Conservation (phyloP, 352 stramenopile genomes). For the Pythium vanterpoolii region DNA sequence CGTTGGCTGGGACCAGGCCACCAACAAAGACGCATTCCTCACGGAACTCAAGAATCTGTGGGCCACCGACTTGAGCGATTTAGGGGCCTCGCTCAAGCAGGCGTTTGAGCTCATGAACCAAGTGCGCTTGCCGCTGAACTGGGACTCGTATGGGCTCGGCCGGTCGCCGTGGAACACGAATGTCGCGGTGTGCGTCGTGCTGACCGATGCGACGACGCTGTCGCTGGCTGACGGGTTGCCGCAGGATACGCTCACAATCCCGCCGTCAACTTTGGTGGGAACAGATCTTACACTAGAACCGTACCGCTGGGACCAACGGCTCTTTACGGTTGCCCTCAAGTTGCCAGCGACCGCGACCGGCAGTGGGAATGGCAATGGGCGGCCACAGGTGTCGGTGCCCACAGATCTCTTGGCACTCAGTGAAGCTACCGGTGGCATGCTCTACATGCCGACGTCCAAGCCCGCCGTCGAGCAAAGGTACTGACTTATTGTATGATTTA, state of each 20-base stretch:
- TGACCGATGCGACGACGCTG: constrained; percentile 78
- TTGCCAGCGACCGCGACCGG: constrained; percentile 71
- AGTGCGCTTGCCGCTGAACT: constrained; percentile 85
- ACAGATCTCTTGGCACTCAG: constrained; percentile 85
- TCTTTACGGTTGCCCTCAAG: constrained; percentile 82
- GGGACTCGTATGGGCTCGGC: constrained; percentile 83
- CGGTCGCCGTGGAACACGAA: constrained; percentile 83
- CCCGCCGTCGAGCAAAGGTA: constrained; percentile 64
- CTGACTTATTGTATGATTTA: background rate
- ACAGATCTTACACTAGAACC: constrained; percentile 80
- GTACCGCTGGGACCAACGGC: constrained; percentile 81
- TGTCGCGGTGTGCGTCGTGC: constrained; percentile 71
- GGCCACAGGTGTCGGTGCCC: constrained; percentile 43
- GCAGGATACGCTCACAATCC: constrained; percentile 72
- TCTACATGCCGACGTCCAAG: constrained; percentile 83
- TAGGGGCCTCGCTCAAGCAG: constrained; percentile 67
- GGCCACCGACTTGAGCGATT: constrained; percentile 75
- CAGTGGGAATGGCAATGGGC: constrained; percentile 37
- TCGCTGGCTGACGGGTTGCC: constrained; percentile 63
- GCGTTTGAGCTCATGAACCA: constrained; percentile 89
- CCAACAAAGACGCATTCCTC: constrained; percentile 82
- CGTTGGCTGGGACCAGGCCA: constrained; percentile 84
- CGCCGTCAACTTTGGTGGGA: constrained; percentile 58
- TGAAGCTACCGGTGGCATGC: constrained; percentile 77
- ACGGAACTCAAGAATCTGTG: constrained; percentile 81